A percentile compares a stretch with the other conserved stretches of the same genome.
Evolutionary conservation across 2,329 filamentous ascomycete genomes (phyloP).

Genomic region (Paecilomyces variotii): DNA sequence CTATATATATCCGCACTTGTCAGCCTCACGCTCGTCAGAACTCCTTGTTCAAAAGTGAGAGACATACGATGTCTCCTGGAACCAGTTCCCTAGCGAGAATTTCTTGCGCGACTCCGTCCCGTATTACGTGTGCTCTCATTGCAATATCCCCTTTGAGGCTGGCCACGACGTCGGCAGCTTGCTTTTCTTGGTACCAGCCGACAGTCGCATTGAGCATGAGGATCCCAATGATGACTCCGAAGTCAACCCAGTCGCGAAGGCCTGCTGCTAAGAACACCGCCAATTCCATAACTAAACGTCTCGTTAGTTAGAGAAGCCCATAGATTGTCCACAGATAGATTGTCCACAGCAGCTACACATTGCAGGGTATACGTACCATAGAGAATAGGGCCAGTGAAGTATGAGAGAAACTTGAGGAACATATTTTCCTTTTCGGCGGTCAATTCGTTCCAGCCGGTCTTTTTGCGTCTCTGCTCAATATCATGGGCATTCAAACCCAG

Average conservation of each 20-base stretch:
- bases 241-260: constrained; percentile 63
- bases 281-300: constrained; percentile 53
- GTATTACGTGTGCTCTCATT: constrained; percentile 58
- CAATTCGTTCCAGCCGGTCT: constrained; percentile 60
- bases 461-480: constrained; percentile 54
- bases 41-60: background rate
- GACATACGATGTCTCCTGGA: constrained; percentile 60
- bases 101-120: constrained; percentile 54
- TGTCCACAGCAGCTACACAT: background rate
- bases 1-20: constrained; percentile 23
- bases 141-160: constrained; percentile 66
- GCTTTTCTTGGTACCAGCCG: constrained; percentile 70
- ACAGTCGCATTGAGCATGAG: constrained; percentile 62
- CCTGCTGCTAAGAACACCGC: constrained; percentile 62
- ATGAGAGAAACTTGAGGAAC: constrained; percentile 61
- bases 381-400: constrained; percentile 63
- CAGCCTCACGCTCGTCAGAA: background rate
- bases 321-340: background rate
- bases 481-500: constrained; percentile 50
- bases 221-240: constrained; percentile 66
- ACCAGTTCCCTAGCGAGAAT: constrained; percentile 62
- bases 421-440: constrained; percentile 62
- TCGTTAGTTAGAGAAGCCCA: background rate
- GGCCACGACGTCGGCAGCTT: constrained; percentile 64
- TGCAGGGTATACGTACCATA: constrained; percentile 49